Percentiles rank a stretch among this genome's conserved stretches.
These are phyloP conservation scores for Penicillium sp. DNA, from an alignment of 2,329 filamentous ascomycete species.

Conservation along the genomic window DNA sequence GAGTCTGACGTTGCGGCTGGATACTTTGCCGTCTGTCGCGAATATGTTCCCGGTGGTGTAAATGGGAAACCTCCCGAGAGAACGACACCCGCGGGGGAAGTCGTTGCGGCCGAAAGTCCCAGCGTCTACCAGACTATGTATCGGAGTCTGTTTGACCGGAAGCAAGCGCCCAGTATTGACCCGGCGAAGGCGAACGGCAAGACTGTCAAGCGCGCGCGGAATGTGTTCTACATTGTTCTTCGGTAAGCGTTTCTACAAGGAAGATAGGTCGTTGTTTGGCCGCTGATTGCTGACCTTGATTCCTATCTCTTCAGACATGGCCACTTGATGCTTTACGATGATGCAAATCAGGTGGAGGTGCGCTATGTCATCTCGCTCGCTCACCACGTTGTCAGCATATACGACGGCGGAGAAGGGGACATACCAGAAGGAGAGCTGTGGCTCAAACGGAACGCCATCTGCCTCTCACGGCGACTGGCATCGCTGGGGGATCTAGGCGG, in stretches of 20 bases:
- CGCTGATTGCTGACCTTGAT: slow-evolving; percentile 16
- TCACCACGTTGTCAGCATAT: slow-evolving; percentile 76
- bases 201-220: slow-evolving; percentile 62
- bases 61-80: slow-evolving; percentile 90
- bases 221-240: slow-evolving; percentile 89
- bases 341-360: slow-evolving; percentile 90
- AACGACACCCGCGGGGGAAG: slow-evolving; percentile 72
- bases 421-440: slow-evolving; percentile 91
- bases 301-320: slow-evolving; percentile 61
- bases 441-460: slow-evolving; percentile 89
- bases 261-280: not conserved
- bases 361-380: slow-evolving; percentile 91
- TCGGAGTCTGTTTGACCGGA: slow-evolving; percentile 87
- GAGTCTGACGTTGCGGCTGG: slow-evolving; percentile 79
- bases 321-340: slow-evolving; percentile 95
- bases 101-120: slow-evolving; percentile 73
- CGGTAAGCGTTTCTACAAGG: slow-evolving; percentile 53
- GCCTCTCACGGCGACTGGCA: slow-evolving; percentile 64
- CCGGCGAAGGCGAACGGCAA: slow-evolving; percentile 49
- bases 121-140: slow-evolving; percentile 99
- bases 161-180: slow-evolving; percentile 55
- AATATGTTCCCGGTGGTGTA: slow-evolving; percentile 86
- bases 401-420: slow-evolving; percentile 65
- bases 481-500: slow-evolving; percentile 52
- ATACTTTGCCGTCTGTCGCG: slow-evolving; percentile 91